Percentiles rank a stretch among this genome's conserved stretches.
Conservation (phyloP, 805 yeast species). For the Yarrowia sp. region DNA sequence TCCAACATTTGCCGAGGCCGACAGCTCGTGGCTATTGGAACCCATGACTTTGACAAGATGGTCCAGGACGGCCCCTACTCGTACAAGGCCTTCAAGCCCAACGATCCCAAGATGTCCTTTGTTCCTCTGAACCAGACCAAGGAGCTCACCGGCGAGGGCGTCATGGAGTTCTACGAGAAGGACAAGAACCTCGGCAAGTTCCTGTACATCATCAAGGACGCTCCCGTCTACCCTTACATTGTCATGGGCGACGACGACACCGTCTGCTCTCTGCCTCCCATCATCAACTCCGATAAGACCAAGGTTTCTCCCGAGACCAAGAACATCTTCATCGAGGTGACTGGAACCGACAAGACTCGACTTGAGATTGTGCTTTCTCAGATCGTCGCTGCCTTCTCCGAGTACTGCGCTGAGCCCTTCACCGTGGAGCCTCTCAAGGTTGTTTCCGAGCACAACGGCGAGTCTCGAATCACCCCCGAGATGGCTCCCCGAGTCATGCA, state of each 20-base stretch:
- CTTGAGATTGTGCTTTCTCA: conserved; percentile 91
- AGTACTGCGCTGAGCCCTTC: conserved; percentile 81
- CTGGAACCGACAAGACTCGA: conserved; percentile 95
- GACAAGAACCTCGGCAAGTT: conserved; percentile 91
- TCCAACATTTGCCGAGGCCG: conserved; percentile 96
- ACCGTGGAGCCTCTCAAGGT: conserved; percentile 89
- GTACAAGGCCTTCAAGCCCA: conserved; percentile 83
- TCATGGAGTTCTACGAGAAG: conserved; percentile 88
- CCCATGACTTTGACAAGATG: conserved; percentile 88
- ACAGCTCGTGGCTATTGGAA: conserved; percentile 97
- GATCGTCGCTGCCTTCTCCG: conserved; percentile 93
- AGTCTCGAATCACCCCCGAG: conserved; percentile 78
- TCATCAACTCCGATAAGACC: conserved; percentile 89
- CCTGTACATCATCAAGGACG: conserved; percentile 84
- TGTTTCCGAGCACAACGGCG: conserved; percentile 78
- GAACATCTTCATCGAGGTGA: conserved; percentile 89
- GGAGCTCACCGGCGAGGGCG: conserved; percentile 71
- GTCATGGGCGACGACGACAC: conserved; percentile 76
- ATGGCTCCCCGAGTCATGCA: conserved; percentile 68
- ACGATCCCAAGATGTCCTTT: conserved; percentile 63
- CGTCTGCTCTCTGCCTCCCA: conserved; percentile 95
- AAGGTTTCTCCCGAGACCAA: conserved; percentile 85
- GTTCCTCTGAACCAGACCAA: conserved; percentile 53
- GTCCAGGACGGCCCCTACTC: conserved; percentile 71
- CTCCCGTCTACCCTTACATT: conserved; percentile 84